These are phyloP conservation scores for Withania somnifera DNA, from an alignment of 305 asterid genomes.

Conservation along the genomic window DNA sequence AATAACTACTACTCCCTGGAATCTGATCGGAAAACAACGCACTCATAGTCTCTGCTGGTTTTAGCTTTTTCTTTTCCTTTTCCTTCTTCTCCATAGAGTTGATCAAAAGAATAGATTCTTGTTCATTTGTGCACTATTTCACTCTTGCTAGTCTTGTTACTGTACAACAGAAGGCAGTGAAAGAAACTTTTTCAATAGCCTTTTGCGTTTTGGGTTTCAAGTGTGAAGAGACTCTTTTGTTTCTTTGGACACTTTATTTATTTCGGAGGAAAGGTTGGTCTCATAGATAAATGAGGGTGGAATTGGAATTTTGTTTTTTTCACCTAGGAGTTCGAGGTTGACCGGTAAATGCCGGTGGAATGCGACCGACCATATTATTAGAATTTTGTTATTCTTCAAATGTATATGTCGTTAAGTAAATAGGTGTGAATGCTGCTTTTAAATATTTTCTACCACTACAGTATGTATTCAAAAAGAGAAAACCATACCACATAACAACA, in stretches of 20 bases:
- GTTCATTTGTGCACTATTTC: conserved; percentile 16
- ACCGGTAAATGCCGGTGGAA: conserved; percentile 20
- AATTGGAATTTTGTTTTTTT: not conserved
- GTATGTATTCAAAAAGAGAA: too few relatives aligned
- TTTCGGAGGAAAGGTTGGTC: conserved; percentile 1
- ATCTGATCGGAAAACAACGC: conserved; percentile 24
- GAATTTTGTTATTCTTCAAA: too few relatives aligned
- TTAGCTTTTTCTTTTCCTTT: conserved; percentile 2
- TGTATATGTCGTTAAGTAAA: too few relatives aligned
- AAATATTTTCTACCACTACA: too few relatives aligned
- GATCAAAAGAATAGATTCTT: conserved; percentile 37
- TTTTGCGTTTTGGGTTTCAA: not conserved
- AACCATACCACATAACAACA: too few relatives aligned
- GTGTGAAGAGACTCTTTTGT: conserved; percentile 11
- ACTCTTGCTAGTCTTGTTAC: not conserved
- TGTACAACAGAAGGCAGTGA: not conserved
- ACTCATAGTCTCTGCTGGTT: not conserved
- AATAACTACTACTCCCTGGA: conserved; percentile 12
- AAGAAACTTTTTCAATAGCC: not conserved
- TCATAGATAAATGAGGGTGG: not conserved
- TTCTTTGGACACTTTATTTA: not conserved
- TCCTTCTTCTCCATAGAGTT: conserved; percentile 29
- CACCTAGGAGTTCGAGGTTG: conserved; percentile 5
- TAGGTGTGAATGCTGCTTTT: too few relatives aligned
- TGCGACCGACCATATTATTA: too few relatives aligned